Conservation (phyloP, 106 monocot species). For the Apostasia shenzhenica region DNA sequence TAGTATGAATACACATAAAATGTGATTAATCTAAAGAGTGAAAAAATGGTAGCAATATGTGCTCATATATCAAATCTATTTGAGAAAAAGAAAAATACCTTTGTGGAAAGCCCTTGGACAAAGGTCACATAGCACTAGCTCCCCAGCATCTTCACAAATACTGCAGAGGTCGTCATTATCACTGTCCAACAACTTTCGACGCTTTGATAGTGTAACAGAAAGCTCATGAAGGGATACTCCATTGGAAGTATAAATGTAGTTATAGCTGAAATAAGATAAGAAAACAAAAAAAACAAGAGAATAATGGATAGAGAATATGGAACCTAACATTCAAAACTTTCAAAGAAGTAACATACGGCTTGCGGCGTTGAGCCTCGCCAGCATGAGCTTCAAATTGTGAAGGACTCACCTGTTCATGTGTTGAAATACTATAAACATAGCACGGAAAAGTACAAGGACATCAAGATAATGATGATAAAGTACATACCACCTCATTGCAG, state of each 20-base stretch:
- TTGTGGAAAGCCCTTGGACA: slow-evolving; percentile 94
- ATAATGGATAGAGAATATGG: neutral
- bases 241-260: slow-evolving; percentile 96
- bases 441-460: neutral
- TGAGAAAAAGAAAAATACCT: slow-evolving; percentile 28
- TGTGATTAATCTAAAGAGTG: no score
- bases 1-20: no score
- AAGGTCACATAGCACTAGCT: slow-evolving; percentile 86
- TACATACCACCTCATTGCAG: slow-evolving; percentile 77
- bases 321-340: neutral
- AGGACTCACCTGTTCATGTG: slow-evolving; percentile 70
- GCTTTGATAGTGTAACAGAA: slow-evolving; percentile 77
- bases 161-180: slow-evolving; percentile 94
- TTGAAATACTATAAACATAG: neutral
- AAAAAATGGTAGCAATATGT: no score
- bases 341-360: slow-evolving; percentile 60
- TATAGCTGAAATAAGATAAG: slow-evolving; percentile 43
- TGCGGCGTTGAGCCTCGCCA: slow-evolving; percentile 70
- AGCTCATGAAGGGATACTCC: slow-evolving; percentile 97
- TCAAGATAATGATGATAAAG: neutral
- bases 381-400: slow-evolving; percentile 99
- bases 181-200: slow-evolving; percentile 32
- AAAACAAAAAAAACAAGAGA: slow-evolving; percentile 5
- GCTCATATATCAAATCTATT: no score
- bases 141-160: slow-evolving; percentile 86